phyloP scores from a whole-genome alignment of 257 asterid genomes.

The Rhazya stricta region DNA sequence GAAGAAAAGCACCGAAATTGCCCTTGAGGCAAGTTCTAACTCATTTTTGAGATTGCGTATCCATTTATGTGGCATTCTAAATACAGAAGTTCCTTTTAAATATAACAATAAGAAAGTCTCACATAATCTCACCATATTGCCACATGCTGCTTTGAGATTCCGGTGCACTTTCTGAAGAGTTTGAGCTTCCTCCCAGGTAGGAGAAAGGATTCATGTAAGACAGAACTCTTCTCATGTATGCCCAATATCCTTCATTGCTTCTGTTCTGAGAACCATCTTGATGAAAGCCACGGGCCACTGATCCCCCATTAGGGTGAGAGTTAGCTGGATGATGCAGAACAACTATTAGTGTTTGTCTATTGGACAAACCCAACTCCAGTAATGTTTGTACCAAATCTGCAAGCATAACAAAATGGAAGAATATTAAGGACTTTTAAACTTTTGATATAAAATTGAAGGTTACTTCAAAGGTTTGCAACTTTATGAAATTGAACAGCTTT shows the following conservation, averaged over 20 bases:
- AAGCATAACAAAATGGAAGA: conserved; percentile 14
- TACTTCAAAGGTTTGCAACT: background rate
- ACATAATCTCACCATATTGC: conserved; percentile 48
- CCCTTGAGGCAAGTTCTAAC: background rate
- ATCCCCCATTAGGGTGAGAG: conserved; percentile 32
- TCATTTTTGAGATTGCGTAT: background rate
- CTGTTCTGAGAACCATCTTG: conserved; percentile 40
- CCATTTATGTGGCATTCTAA: background rate
- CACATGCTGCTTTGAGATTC: conserved; percentile 46
- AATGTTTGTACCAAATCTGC: conserved; percentile 63
- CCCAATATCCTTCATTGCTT: conserved; percentile 68
- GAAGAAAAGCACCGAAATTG: background rate
- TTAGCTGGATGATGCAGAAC: conserved; percentile 34
- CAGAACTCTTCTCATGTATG: conserved; percentile 46
- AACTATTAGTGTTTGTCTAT: conserved; percentile 78
- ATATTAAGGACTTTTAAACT: background rate
- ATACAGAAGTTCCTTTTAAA: background rate
- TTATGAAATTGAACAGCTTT: background rate
- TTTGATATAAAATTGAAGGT: background rate
- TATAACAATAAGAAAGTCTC: background rate
- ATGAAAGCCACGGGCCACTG: conserved; percentile 22
- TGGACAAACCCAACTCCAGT: conserved; percentile 61
- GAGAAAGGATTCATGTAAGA: conserved; percentile 78
- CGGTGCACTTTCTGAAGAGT: conserved; percentile 36
- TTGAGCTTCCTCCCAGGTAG: conserved; percentile 47